Evolutionary conservation across 257 asterid genomes (phyloP).

Genomic region (Handroanthus guayacan): DNA sequence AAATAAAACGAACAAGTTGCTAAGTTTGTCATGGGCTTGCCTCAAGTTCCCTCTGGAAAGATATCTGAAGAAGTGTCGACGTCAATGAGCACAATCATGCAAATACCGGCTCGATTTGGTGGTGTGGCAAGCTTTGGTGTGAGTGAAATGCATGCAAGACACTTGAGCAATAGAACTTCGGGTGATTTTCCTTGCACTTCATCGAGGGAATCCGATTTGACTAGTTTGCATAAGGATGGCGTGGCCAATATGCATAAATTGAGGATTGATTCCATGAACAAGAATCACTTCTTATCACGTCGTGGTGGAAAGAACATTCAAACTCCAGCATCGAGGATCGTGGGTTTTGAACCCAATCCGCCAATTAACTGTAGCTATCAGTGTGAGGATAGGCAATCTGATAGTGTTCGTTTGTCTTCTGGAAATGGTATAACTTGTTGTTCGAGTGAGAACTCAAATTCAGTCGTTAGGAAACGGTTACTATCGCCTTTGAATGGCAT

Average conservation of each 20-base stretch:
- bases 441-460: slow-evolving; percentile 51
- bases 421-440: slow-evolving; percentile 35
- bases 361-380: slow-evolving; percentile 32
- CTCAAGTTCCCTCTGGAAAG: slow-evolving; percentile 68
- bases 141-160: slow-evolving; percentile 54
- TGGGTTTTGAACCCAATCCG: slow-evolving; percentile 73
- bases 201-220: slow-evolving; percentile 53
- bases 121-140: slow-evolving; percentile 60
- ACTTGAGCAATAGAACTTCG: slow-evolving; percentile 36
- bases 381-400: slow-evolving; percentile 46
- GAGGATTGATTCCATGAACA: slow-evolving; percentile 60
- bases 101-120: slow-evolving; percentile 50
- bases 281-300: slow-evolving; percentile 41
- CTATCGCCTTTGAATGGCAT: slow-evolving; percentile 72
- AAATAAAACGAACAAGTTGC: slow-evolving; percentile 23
- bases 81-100: slow-evolving; percentile 58
- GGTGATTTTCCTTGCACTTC: slow-evolving; percentile 54
- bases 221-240: slow-evolving; percentile 59
- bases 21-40: slow-evolving; percentile 71
- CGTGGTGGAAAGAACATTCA: slow-evolving; percentile 58
- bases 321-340: slow-evolving; percentile 74
- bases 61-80: slow-evolving; percentile 66
- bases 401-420: slow-evolving; percentile 36
- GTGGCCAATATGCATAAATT: slow-evolving; percentile 49
- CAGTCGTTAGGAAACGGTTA: slow-evolving; percentile 65